These are phyloP conservation scores for Cymodocea nodosa DNA, from an alignment of 116 monocot genomes.

Conservation along the genomic window DNA sequence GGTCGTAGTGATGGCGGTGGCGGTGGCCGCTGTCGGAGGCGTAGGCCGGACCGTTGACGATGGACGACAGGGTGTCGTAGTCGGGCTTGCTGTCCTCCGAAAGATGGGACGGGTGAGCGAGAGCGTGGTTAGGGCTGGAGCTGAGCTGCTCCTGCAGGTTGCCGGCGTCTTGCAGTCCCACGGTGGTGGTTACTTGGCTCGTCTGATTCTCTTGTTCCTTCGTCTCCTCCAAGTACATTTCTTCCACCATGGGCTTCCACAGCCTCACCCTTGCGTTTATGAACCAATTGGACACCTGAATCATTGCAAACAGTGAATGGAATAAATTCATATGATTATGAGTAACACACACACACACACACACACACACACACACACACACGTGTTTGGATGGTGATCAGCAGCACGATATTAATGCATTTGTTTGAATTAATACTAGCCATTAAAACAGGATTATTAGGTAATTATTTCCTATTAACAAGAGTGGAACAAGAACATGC, in stretches of 20 bases:
- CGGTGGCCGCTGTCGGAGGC: constrained; percentile 4
- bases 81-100: constrained; percentile 43
- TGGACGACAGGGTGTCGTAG: constrained; percentile 39
- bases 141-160: neutral
- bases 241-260: constrained; percentile 79
- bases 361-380: too few relatives aligned
- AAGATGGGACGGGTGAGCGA: neutral
- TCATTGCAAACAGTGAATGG: too few relatives aligned
- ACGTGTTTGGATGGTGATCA: too few relatives aligned
- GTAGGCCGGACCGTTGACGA: constrained; percentile 21
- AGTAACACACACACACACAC: too few relatives aligned
- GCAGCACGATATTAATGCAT: too few relatives aligned
- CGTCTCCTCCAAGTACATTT: constrained; percentile 61
- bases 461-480: too few relatives aligned
- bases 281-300: constrained; percentile 48
- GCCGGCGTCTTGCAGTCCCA: neutral
- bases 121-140: constrained; percentile 3
- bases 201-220: constrained; percentile 30
- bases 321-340: too few relatives aligned
- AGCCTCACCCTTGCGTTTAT: constrained; percentile 21
- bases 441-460: too few relatives aligned
- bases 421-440: too few relatives aligned
- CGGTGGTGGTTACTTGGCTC: neutral
- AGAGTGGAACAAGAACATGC: too few relatives aligned
- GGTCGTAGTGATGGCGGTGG: neutral